Conservation (phyloP, 2,329 filamentous ascomycete species). For the Hypoxylon sp. region DNA sequence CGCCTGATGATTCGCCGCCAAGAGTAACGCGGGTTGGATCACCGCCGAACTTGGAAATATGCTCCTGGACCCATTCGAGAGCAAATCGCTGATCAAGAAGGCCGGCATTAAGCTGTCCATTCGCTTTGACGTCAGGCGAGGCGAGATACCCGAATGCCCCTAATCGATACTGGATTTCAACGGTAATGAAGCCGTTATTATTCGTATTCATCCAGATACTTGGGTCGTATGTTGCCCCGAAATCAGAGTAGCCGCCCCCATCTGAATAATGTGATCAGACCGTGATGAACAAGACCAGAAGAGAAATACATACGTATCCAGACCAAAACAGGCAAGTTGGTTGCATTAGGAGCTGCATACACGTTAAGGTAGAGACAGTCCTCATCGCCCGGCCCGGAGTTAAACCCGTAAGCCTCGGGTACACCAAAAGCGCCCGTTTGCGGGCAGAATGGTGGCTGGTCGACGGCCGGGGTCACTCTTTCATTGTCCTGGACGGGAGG, state of each 20-base stretch:
- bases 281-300: conserved; percentile 39
- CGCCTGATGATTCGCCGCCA: conserved; percentile 53
- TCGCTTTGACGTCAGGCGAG: conserved; percentile 46
- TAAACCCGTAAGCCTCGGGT: conserved; percentile 50
- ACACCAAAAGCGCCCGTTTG: conserved; percentile 51
- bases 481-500: conserved; percentile 41
- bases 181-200: conserved; percentile 62
- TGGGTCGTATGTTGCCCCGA: conserved; percentile 51
- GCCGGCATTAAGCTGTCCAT: conserved; percentile 56
- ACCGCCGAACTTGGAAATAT: conserved; percentile 55
- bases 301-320: conserved; percentile 56
- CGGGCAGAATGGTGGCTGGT: conserved; percentile 51
- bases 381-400: conserved; percentile 48
- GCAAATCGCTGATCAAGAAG: conserved; percentile 66
- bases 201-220: conserved; percentile 61
- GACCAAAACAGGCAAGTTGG: conserved; percentile 56
- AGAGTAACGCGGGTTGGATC: conserved; percentile 53
- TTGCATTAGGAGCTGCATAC: conserved; percentile 54
- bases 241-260: conserved; percentile 54
- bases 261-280: conserved; percentile 51
- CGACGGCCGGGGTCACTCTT: conserved; percentile 44
- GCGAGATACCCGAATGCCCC: conserved; percentile 61
- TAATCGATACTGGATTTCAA: conserved; percentile 66
- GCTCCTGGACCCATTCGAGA: conserved; percentile 69
- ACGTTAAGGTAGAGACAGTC: conserved; percentile 54